phyloP scores from a whole-genome alignment of 78 protist genomes.

The Dictyostelium capitatum region DNA sequence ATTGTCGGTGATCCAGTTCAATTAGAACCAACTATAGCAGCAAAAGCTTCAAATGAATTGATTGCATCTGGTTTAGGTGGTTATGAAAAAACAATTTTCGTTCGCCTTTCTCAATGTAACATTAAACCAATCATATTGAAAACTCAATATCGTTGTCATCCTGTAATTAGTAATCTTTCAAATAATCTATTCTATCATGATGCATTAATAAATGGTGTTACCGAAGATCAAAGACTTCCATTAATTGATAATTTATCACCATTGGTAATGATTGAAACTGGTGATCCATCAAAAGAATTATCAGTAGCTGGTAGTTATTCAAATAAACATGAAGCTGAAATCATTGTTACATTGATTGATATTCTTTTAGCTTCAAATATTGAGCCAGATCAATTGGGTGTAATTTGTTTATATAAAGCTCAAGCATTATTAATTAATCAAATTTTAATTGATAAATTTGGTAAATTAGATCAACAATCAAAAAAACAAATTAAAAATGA shows the following conservation, averaged over 20 bases:
- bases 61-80: slow-evolving; percentile 37
- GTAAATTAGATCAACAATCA: not conserved
- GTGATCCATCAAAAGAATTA: slow-evolving; percentile 4
- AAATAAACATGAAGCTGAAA: slow-evolving; percentile 64
- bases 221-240: slow-evolving; percentile 34
- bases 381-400: slow-evolving; percentile 75
- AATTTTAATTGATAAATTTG: not conserved
- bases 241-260: slow-evolving; percentile 55
- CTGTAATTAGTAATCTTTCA: slow-evolving; percentile 73
- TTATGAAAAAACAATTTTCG: slow-evolving; percentile 88
- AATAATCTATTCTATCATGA: slow-evolving; percentile 84
- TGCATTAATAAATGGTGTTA: slow-evolving; percentile 73
- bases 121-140: slow-evolving; percentile 54
- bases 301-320: slow-evolving; percentile 33
- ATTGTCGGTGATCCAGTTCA: slow-evolving; percentile 93
- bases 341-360: slow-evolving; percentile 38
- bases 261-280: slow-evolving; percentile 28
- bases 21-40: slow-evolving; percentile 83
- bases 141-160: slow-evolving; percentile 93
- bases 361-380: slow-evolving; percentile 19
- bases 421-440: slow-evolving; percentile 28
- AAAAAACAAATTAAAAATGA: not conserved
- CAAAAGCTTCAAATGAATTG: slow-evolving; percentile 30
- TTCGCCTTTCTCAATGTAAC: slow-evolving; percentile 49
- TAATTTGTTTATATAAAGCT: slow-evolving; percentile 84